Evolutionary conservation across 306 rosid species (phyloP).

Genomic region (Vachellia collinsii): DNA sequence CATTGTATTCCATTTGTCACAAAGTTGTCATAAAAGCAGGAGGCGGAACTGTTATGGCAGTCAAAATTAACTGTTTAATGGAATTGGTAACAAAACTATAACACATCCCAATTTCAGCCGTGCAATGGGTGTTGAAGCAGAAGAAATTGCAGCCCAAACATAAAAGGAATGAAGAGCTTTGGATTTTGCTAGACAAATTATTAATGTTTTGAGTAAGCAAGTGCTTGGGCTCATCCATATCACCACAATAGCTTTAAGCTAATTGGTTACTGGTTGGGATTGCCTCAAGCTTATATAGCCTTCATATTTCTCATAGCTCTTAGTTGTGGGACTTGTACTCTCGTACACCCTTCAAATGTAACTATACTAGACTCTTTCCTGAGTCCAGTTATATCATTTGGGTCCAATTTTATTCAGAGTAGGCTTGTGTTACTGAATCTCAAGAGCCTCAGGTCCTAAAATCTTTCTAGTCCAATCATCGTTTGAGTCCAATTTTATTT

Average conservation of each 20-base stretch:
- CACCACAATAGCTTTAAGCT: neutral
- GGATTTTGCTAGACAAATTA: conserved; percentile 10
- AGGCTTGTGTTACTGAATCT: neutral
- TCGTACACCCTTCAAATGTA: neutral
- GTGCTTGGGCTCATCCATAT: neutral
- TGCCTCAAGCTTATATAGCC: neutral
- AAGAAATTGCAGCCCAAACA: conserved; percentile 17
- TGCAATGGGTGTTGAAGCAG: conserved; percentile 10
- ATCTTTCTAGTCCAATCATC: neutral
- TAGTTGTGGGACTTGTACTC: neutral
- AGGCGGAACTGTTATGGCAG: conserved; percentile 11
- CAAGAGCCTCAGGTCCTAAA: neutral
- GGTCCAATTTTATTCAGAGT: neutral
- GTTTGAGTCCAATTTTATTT: neutral
- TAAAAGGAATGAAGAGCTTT: conserved; percentile 16
- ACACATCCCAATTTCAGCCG: conserved; percentile 5
- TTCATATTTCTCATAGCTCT: neutral
- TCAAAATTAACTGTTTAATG: conserved; percentile 8
- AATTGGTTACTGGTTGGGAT: neutral
- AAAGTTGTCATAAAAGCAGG: neutral
- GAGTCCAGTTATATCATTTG: neutral
- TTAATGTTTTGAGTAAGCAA: neutral
- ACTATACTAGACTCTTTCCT: neutral
- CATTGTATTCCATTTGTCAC: neutral
- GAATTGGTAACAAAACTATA: conserved; percentile 14